Evolutionary conservation across 2,329 filamentous ascomycete species (phyloP), one percentile per base, ranked within the genome.

Genomic region (Erysiphe pulchra): DNA sequence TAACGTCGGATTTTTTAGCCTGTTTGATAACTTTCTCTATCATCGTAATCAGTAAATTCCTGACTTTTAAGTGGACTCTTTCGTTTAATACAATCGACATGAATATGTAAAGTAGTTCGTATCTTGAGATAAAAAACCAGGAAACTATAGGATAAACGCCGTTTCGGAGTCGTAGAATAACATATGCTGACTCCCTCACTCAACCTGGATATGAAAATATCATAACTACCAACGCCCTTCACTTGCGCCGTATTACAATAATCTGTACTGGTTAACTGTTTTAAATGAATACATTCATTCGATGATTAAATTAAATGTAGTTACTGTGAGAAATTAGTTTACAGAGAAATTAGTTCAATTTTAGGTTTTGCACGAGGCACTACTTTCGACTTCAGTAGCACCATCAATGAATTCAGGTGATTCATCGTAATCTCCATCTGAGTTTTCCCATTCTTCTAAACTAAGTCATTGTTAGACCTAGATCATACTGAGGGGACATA

Each of bases 341-440:
- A 31, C 42, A 44, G 17, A 18, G 31, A 17, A n/a, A 20, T 32
- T 44, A 18, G 12, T 32, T 44, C 32, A 44, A 31, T 18, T 14
- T n/a, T 20, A 31, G 30, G 18, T 16, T 24, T 44, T 31, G 18
- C 31, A 30, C 34, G 30, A 28, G 14, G 32, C 13, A 20, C n/a
- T 31, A 44, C 42, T 31, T 20, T 36, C 31, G 10, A 34, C 34
- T 20, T 44, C 42, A 36, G 24, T 61, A 45, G 70, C 56, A 50
- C 65, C 65, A 47, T 71, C 70, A 55, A 70, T 62, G 47, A 64
- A 65, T 31, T 73, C 70, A 7, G 70, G 74, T 42, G 70, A 73
- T 41, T 57, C 66, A 52, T 58, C 66, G 52, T 58, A 57, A 20
- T 55, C 56, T 4, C 48, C 56, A 37, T 59, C 56, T 14, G 57